Percentiles rank a stretch among this genome's conserved stretches.
Evolutionary conservation across 2,329 filamentous ascomycete genomes (phyloP).

Genomic region (Pseudopyrenochaeta lycopersici): DNA sequence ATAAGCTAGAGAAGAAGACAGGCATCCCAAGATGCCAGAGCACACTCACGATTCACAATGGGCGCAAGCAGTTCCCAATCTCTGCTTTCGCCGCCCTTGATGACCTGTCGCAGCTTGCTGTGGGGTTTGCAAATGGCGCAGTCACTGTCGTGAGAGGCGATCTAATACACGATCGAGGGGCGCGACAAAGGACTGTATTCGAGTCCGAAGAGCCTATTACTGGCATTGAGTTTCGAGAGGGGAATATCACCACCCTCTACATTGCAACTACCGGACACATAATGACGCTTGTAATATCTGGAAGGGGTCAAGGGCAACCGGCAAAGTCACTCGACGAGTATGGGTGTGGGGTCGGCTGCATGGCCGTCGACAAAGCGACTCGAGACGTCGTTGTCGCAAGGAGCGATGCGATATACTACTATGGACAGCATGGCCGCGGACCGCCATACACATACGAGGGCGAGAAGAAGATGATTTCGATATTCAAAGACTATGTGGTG

Average conservation of each 20-base stretch:
- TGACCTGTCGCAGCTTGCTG: slow-evolving; percentile 89
- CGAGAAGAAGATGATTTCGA: slow-evolving; percentile 81
- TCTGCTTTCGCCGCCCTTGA: slow-evolving; percentile 88
- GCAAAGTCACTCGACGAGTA: slow-evolving; percentile 88
- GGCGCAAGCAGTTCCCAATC: slow-evolving; percentile 91
- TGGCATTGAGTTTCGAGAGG: slow-evolving; percentile 79
- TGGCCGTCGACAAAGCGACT: slow-evolving; percentile 82
- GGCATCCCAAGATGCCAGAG: slow-evolving; percentile 88
- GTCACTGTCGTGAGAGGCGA: slow-evolving; percentile 95
- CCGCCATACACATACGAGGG: slow-evolving; percentile 92
- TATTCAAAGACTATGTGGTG: slow-evolving; percentile 86
- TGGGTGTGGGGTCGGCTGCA: slow-evolving; percentile 93
- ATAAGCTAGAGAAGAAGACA: slow-evolving; percentile 93
- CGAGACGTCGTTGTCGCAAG: slow-evolving; percentile 91
- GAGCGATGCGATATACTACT: slow-evolving; percentile 96
- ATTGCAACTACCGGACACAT: slow-evolving; percentile 91
- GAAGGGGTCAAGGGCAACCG: slow-evolving; percentile 87
- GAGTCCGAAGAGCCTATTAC: slow-evolving; percentile 97
- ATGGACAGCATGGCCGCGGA: slow-evolving; percentile 83
- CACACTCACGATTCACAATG: slow-evolving; percentile 86
- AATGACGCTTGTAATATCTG: slow-evolving; percentile 84
- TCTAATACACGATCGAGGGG: slow-evolving; percentile 92
- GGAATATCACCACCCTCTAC: slow-evolving; percentile 78
- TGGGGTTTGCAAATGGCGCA: slow-evolving; percentile 94
- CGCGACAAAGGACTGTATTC: slow-evolving; percentile 92